Evolutionary conservation across 2,329 filamentous ascomycete genomes (phyloP), one percentile per base, ranked within the genome.

Genomic region (Conoideocrella luteorostrata): DNA sequence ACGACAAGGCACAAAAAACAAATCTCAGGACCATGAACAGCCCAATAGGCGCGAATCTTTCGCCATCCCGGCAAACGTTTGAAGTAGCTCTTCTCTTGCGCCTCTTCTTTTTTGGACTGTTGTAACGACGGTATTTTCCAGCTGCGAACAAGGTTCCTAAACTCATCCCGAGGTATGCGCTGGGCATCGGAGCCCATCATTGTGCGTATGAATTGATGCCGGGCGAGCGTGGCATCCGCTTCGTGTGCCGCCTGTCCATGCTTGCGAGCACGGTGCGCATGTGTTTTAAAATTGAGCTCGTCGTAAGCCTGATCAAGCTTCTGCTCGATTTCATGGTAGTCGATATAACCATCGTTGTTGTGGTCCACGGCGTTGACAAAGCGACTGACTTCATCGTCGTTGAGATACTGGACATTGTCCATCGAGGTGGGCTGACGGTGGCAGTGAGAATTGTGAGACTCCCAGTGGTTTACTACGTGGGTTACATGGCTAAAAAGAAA

Each of bases 321-420:
- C 4, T 59, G 61, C 51, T 77, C 74, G 23, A 78, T 52, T 49
- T 78, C 74, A 42, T 56, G 56, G 52, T 76, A 77, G 44, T 71
- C 68, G 45, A 79, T 71, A 50, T 60, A 61, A 11, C 74, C 74
- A 54, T 78, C 69, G 17, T 64, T 63, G 47, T 78, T 66, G 48
- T 66, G 64, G 51, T 78, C 74, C 3, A 80, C 59, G 23, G 73
- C 70, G 45, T 75, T 63, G 32, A 79, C 61, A 42, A 80, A 79
- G 4, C 63, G 54, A 6, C 68, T 57, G 37, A 78, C 73, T 51
- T 79, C 75, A 6, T 70, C 62, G 39, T 75, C 65, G 36, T 56
- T 64, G 36, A 73, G 60, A 37, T 62, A 66, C 32, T 58, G 34
- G 9, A 33, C n/a, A 17, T 17, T 18, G n/a, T 33, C 11, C n/a